Evolutionary conservation across 257 asterid species (phyloP).

Genomic region (Solanum dulcamara): DNA sequence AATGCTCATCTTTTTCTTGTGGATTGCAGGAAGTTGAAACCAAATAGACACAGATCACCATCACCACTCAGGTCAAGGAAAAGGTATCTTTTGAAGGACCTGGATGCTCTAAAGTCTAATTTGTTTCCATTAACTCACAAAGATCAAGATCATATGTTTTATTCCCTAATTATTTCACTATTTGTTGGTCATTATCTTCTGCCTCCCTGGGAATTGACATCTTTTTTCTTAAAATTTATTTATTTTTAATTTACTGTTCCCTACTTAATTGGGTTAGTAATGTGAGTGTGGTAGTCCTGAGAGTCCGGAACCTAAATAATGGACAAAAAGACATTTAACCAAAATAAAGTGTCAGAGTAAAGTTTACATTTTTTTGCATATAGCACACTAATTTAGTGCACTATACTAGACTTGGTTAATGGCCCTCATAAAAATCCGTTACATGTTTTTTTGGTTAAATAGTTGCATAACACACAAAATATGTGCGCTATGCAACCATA

Average conservation of each 20-base stretch:
- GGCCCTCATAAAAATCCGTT: background rate
- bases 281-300: background rate
- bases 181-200: background rate
- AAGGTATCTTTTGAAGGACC: conserved; percentile 38
- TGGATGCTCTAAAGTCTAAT: background rate
- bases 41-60: conserved; percentile 66
- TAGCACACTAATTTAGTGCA: background rate
- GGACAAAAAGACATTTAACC: background rate
- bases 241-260: background rate
- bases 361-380: background rate
- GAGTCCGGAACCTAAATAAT: background rate
- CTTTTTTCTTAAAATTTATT: background rate
- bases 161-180: background rate
- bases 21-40: conserved; percentile 52
- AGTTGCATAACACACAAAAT: too few species aligned
- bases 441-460: background rate
- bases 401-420: background rate
- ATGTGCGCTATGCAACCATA: too few species aligned
- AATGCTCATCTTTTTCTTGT: conserved; percentile 7
- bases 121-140: background rate
- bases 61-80: conserved; percentile 67
- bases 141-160: background rate
- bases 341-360: background rate
- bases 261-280: background rate
- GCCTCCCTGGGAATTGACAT: background rate